Percentiles rank a stretch among this genome's conserved stretches.
These are phyloP conservation scores for Mortierella sp. DNA, from an alignment of 371 early-diverging fungal species.

Conservation along the genomic window DNA sequence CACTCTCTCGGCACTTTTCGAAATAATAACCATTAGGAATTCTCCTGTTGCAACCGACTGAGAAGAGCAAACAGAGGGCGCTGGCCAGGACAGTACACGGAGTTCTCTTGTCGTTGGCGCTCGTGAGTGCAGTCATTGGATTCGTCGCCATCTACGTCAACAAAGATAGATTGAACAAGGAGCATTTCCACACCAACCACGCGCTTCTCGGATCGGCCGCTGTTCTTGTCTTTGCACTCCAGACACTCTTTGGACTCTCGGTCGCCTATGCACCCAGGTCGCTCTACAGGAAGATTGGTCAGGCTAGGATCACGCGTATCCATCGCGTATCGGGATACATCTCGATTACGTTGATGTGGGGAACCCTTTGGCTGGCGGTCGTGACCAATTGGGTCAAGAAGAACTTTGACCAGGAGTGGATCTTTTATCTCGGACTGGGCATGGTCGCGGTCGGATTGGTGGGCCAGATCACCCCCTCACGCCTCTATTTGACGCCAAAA, in stretches of 20 bases:
- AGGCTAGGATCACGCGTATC: slow-evolving; percentile 33
- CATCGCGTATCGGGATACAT: slow-evolving; percentile 48
- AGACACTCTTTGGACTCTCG: slow-evolving; percentile 37
- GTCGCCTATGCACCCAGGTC: slow-evolving; percentile 41
- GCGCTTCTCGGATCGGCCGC: slow-evolving; percentile 31
- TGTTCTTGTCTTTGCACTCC: slow-evolving; percentile 30
- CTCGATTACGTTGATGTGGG: slow-evolving; percentile 43
- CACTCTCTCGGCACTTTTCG: background rate
- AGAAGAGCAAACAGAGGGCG: slow-evolving; percentile 21
- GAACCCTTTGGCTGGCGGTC: slow-evolving; percentile 37
- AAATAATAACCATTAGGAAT: slow-evolving; percentile 22
- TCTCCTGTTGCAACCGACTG: slow-evolving; percentile 41
- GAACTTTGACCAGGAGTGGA: slow-evolving; percentile 49
- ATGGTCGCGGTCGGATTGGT: slow-evolving; percentile 47
- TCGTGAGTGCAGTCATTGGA: slow-evolving; percentile 29
- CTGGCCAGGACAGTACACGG: slow-evolving; percentile 32
- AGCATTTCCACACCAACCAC: slow-evolving; percentile 45
- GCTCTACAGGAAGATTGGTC: slow-evolving; percentile 26
- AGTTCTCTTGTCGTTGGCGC: slow-evolving; percentile 24
- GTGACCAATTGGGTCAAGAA: slow-evolving; percentile 52
- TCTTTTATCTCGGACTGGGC: slow-evolving; percentile 36
- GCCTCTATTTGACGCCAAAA: slow-evolving; percentile 20
- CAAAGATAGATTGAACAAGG: slow-evolving; percentile 32
- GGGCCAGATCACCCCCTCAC: slow-evolving; percentile 39
- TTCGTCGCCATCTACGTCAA: slow-evolving; percentile 42